A percentile compares a stretch with the other conserved stretches of the same genome.
Conservation (phyloP, 2,329 filamentous ascomycete genomes). For the Parastagonospora avenae region DNA sequence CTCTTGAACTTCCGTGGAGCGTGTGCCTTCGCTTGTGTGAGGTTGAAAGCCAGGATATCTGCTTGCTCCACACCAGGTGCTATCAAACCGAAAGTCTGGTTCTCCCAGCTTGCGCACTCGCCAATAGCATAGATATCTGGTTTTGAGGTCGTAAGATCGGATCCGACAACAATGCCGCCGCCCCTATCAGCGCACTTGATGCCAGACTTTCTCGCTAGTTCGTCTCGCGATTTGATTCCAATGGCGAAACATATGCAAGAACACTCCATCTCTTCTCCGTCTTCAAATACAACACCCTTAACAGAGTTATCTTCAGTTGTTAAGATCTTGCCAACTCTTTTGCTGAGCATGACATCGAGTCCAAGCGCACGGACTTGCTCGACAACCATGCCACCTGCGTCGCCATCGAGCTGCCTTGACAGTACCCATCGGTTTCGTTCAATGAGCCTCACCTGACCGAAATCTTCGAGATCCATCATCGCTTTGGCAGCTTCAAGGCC, state of each 20-base stretch:
- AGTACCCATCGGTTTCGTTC: constrained; percentile 85
- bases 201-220: constrained; percentile 71
- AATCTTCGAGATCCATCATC: constrained; percentile 83
- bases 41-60: constrained; percentile 86
- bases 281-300: constrained; percentile 77
- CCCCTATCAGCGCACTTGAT: constrained; percentile 74
- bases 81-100: constrained; percentile 86
- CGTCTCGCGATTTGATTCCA: constrained; percentile 80
- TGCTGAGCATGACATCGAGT: constrained; percentile 78
- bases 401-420: constrained; percentile 78
- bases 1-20: constrained; percentile 73
- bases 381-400: constrained; percentile 80
- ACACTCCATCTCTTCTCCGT: constrained; percentile 77
- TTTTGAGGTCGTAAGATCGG: constrained; percentile 70
- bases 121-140: constrained; percentile 84
- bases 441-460: constrained; percentile 74
- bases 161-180: constrained; percentile 75
- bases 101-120: constrained; percentile 89
- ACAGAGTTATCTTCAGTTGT: constrained; percentile 71
- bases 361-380: constrained; percentile 81
- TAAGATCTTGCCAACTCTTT: constrained; percentile 73
- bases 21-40: constrained; percentile 80
- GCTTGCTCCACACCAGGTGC: constrained; percentile 92
- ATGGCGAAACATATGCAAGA: constrained; percentile 89
- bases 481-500: constrained; percentile 90